Percentiles rank a stretch among this genome's conserved stretches.
Evolutionary conservation across 805 yeast species (phyloP).

Genomic region (Starmera pachycereana): DNA sequence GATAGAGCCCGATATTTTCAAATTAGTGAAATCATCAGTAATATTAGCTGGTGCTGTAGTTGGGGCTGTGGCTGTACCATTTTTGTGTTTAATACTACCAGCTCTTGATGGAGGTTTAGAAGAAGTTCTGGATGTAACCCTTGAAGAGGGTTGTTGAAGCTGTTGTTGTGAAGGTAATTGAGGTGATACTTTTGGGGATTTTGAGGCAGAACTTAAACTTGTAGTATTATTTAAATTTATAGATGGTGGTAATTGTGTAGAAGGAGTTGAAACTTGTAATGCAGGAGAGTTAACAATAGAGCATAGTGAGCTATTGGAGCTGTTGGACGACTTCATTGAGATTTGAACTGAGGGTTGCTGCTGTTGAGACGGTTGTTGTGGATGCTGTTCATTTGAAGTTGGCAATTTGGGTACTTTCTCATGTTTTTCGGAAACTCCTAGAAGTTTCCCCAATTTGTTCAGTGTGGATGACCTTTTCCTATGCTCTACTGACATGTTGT

Average conservation of each 20-base stretch:
- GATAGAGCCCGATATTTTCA: conserved; percentile 1
- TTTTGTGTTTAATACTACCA: conserved; percentile 6
- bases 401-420: background rate
- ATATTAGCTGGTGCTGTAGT: background rate
- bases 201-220: too few relatives aligned
- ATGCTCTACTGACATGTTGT: conserved; percentile 4
- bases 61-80: background rate
- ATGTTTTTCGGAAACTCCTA: conserved; percentile 11
- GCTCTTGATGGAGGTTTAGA: conserved; percentile 9
- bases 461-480: conserved; percentile 20
- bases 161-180: background rate
- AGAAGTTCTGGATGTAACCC: background rate
- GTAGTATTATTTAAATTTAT: too few relatives aligned
- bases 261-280: too few relatives aligned
- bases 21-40: conserved; percentile 3
- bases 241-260: too few relatives aligned
- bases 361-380: background rate
- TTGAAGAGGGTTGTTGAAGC: conserved; percentile 2
- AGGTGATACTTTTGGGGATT: background rate
- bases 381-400: background rate
- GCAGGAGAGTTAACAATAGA: background rate
- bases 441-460: conserved; percentile 19
- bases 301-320: background rate
- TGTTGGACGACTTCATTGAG: background rate
- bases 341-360: background rate